A percentile compares a stretch with the other conserved stretches of the same genome.
These are phyloP conservation scores for Beauveria varroae DNA, from an alignment of 2,329 filamentous ascomycete species.

Conservation along the genomic window DNA sequence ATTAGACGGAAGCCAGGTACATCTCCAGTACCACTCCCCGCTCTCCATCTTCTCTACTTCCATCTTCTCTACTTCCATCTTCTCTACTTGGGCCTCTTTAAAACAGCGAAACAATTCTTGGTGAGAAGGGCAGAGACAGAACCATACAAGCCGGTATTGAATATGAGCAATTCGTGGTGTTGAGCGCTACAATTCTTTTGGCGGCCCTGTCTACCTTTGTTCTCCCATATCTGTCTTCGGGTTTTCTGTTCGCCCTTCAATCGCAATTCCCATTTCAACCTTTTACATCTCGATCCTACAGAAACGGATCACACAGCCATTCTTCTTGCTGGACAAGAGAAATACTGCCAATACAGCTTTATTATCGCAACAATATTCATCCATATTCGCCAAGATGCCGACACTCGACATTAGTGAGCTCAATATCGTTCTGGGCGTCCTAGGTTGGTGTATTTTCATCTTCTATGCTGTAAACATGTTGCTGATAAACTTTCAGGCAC, in stretches of 20 bases:
- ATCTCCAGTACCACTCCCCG: background rate
- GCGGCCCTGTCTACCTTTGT: background rate
- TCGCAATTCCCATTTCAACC: background rate
- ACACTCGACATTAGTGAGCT: slow-evolving; percentile 41
- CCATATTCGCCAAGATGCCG: slow-evolving; percentile 11
- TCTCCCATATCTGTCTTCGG: background rate
- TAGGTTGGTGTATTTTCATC: slow-evolving; percentile 24
- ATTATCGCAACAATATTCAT: background rate
- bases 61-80: too few species aligned
- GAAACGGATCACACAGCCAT: too few species aligned
- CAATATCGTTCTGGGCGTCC: slow-evolving; percentile 40
- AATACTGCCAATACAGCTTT: background rate
- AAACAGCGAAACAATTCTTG: too few species aligned
- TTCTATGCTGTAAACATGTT: too few species aligned
- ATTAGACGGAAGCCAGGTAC: background rate
- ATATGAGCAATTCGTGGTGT: background rate
- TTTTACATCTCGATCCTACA: too few species aligned
- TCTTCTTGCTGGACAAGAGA: slow-evolving; percentile 9
- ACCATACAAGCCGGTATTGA: too few species aligned
- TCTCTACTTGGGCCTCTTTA: too few species aligned
- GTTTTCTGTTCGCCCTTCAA: background rate
- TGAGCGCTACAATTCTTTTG: background rate
- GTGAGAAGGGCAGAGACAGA: too few species aligned
- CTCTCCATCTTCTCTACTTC: background rate
- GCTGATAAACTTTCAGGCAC: slow-evolving; percentile 21